These are phyloP conservation scores for Syzygium jambos DNA, from an alignment of 345 rosid genomes.

Conservation along the genomic window DNA sequence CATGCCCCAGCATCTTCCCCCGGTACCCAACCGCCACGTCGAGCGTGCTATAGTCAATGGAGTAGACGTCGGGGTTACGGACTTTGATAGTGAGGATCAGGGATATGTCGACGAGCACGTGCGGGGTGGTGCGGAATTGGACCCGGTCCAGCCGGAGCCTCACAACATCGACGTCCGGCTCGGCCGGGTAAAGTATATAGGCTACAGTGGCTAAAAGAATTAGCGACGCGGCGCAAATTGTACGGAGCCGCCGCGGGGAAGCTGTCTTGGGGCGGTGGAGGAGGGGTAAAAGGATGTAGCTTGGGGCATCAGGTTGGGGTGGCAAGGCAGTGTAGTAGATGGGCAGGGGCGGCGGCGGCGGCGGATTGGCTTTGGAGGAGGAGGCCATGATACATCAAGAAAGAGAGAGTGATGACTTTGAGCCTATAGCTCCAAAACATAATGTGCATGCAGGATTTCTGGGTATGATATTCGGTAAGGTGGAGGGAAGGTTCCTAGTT, in stretches of 20 bases:
- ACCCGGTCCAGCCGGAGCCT: slow-evolving; percentile 41
- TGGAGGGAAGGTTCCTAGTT: background rate
- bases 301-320: slow-evolving; percentile 11
- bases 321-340: slow-evolving; percentile 13
- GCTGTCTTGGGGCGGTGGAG: background rate
- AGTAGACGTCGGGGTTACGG: slow-evolving; percentile 56
- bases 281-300: slow-evolving; percentile 14
- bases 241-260: slow-evolving; percentile 5
- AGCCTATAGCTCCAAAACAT: background rate
- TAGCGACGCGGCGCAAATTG: slow-evolving; percentile 17
- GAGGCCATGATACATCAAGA: slow-evolving; percentile 21
- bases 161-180: slow-evolving; percentile 47
- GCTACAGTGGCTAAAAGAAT: slow-evolving; percentile 24
- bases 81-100: slow-evolving; percentile 47
- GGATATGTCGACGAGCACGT: slow-evolving; percentile 43
- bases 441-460: background rate
- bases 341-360: slow-evolving; percentile 4
- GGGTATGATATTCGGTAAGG: background rate
- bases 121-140: slow-evolving; percentile 35
- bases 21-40: slow-evolving; percentile 52
- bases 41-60: slow-evolving; percentile 44
- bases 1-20: slow-evolving; percentile 71
- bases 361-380: slow-evolving; percentile 13
- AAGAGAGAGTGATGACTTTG: background rate
- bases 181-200: slow-evolving; percentile 68